phyloP scores from a whole-genome alignment of 1,284 basidiomycete genomes.

The Inonotus obliquus region DNA sequence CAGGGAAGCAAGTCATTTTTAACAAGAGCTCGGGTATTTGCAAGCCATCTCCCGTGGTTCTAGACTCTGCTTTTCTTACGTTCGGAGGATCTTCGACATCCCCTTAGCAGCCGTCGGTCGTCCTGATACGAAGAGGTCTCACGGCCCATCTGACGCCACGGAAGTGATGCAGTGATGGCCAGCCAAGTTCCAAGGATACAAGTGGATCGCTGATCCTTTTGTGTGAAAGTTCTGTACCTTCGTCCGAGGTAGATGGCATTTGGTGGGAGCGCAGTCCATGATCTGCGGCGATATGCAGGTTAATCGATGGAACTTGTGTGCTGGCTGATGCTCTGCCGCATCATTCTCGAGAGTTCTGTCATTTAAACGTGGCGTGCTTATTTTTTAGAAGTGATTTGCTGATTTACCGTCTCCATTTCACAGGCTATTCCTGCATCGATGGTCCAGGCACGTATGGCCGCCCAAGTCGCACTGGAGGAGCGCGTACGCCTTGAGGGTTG shows the following conservation, averaged over 20 bases:
- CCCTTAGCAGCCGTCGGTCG: not conserved
- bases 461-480: slow-evolving; percentile 37
- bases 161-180: not conserved
- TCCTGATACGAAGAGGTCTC: not conserved
- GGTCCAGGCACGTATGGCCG: slow-evolving; percentile 34
- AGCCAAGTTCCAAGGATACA: not conserved
- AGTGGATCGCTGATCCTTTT: not conserved
- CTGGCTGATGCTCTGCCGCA: not conserved
- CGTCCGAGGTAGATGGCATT: not conserved
- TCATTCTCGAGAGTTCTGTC: not conserved
- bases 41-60: not conserved
- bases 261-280: not conserved
- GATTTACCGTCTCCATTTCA: not conserved
- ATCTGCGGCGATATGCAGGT: not conserved
- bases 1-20: not conserved
- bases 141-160: slow-evolving; percentile 10
- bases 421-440: slow-evolving; percentile 19
- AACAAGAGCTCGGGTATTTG: not conserved
- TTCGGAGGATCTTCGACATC: not conserved
- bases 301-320: not conserved
- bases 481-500: slow-evolving; percentile 43
- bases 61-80: not conserved
- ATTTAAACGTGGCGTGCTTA: not conserved
- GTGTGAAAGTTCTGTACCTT: not conserved
- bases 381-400: not conserved